A percentile compares a stretch with the other conserved stretches of the same genome.
Conservation (phyloP, 2,329 filamentous ascomycete genomes). For the Aspergillus candidus region DNA sequence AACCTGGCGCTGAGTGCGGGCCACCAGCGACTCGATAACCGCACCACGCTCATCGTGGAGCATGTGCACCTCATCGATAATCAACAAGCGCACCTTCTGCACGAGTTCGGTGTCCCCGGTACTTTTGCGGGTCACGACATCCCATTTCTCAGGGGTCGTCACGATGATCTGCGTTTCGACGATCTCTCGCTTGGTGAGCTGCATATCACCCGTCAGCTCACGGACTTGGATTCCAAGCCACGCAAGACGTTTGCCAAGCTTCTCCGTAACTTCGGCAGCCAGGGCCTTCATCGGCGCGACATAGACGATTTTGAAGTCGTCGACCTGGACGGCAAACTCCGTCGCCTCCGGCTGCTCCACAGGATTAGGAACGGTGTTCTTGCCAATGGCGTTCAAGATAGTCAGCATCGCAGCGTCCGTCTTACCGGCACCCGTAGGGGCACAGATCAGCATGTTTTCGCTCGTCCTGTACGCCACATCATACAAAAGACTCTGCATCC, state of each 20-base stretch:
- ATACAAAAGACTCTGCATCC: conserved; percentile 97
- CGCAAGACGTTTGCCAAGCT: conserved; percentile 80
- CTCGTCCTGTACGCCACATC: conserved; percentile 91
- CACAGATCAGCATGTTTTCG: conserved; percentile 98
- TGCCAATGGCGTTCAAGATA: conserved; percentile 81
- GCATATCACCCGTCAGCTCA: conserved; percentile 97
- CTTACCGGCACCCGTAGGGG: conserved; percentile 96
- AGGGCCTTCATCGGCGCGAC: conserved; percentile 98
- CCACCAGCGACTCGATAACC: conserved; percentile 91
- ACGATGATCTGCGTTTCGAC: conserved; percentile 96
- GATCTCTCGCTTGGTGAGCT: conserved; percentile 93
- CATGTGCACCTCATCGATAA: conserved; percentile 99
- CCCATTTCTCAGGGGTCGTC: conserved; percentile 98
- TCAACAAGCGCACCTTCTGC: conserved; percentile 90
- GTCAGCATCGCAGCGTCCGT: conserved; percentile 98
- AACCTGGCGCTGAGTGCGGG: conserved; percentile 89
- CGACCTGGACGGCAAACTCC: conserved; percentile 73
- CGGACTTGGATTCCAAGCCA: conserved; percentile 92
- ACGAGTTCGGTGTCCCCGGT: conserved; percentile 96
- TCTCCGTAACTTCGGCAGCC: conserved; percentile 92
- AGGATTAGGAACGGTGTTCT: conserved; percentile 76
- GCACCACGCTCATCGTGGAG: conserved; percentile 95
- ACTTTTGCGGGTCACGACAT: conserved; percentile 93
- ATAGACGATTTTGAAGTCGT: conserved; percentile 97
- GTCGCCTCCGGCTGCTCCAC: conserved; percentile 64